Conservation (phyloP, 1,284 basidiomycete genomes). For the Cutaneotrichosporon daszewskae region DNA sequence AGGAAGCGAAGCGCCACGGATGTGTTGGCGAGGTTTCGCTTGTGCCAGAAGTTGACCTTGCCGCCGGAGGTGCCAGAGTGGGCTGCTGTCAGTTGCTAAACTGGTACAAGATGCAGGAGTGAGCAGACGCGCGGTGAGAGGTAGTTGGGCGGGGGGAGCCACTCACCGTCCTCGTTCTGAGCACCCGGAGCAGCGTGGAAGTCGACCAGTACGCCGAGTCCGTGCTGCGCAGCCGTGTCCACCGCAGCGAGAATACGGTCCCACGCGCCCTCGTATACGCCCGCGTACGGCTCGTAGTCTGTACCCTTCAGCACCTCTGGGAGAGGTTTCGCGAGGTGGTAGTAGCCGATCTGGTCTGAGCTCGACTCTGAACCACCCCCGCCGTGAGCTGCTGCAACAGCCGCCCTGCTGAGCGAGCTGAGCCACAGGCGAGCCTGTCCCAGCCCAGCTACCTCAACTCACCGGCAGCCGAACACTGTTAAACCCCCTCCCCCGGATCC, state of each 20-base stretch:
- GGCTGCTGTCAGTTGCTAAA: conserved; percentile 25
- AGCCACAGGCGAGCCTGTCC: neutral
- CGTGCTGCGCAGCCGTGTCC: conserved; percentile 56
- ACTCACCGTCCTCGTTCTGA: conserved; percentile 50
- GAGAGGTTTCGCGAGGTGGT: conserved; percentile 63
- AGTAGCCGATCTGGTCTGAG: conserved; percentile 60
- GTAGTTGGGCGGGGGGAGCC: too few relatives aligned
- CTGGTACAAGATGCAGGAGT: too few relatives aligned
- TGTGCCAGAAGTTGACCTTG: conserved; percentile 44
- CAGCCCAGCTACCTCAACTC: conserved; percentile 27
- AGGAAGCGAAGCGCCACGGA: conserved; percentile 53
- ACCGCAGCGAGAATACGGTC: conserved; percentile 62
- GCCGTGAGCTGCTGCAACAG: too few relatives aligned
- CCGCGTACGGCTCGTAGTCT: conserved; percentile 59
- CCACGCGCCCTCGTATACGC: conserved; percentile 70
- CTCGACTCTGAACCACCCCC: neutral
- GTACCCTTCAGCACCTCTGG: conserved; percentile 63
- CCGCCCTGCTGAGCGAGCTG: too few relatives aligned
- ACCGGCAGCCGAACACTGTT: conserved; percentile 81
- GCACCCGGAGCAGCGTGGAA: conserved; percentile 50
- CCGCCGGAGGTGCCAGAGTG: conserved; percentile 44
- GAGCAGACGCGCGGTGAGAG: conserved; percentile 2
- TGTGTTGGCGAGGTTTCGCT: conserved; percentile 57
- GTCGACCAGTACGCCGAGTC: conserved; percentile 70
- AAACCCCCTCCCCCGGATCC: conserved; percentile 67